Conservation (phyloP, 192 early-diverging fungal species). For the Backusella luteola region DNA sequence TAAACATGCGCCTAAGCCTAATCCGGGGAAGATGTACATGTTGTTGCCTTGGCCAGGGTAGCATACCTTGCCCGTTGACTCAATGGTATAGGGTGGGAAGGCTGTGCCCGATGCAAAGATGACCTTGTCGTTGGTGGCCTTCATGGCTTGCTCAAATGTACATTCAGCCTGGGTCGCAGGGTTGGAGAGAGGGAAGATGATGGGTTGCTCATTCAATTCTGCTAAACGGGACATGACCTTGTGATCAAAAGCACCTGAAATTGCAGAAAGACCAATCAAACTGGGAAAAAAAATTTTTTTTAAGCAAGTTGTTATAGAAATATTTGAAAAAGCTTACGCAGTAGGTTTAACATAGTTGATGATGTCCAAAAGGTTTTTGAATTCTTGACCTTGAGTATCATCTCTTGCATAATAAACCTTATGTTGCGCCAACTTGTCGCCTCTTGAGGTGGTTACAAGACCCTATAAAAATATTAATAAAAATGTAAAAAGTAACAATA, state of each 20-base stretch:
- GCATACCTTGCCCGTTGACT: slow-evolving; percentile 51
- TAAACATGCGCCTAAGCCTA: slow-evolving; percentile 85
- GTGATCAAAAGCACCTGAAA: slow-evolving; percentile 76
- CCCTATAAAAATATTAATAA: slow-evolving; percentile 42
- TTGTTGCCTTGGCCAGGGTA: slow-evolving; percentile 92
- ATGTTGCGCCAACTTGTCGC: slow-evolving; percentile 80
- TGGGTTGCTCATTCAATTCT: slow-evolving; percentile 76
- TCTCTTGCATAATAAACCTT: slow-evolving; percentile 85
- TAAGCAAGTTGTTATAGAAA: too few relatives aligned
- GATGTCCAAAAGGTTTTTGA: slow-evolving; percentile 67
- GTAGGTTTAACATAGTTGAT: slow-evolving; percentile 90
- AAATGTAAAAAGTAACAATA: too few relatives aligned
- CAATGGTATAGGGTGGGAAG: slow-evolving; percentile 81
- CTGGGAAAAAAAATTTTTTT: neutral
- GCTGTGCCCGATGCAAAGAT: slow-evolving; percentile 97
- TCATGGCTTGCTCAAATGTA: slow-evolving; percentile 92
- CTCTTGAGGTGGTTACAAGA: slow-evolving; percentile 83
- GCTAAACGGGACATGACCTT: slow-evolving; percentile 74
- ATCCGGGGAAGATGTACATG: slow-evolving; percentile 95
- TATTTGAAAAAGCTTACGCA: slow-evolving; percentile 27
- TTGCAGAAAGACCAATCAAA: slow-evolving; percentile 87
- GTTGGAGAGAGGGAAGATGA: slow-evolving; percentile 93
- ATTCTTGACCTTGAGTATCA: slow-evolving; percentile 82
- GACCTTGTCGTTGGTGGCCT: slow-evolving; percentile 79
- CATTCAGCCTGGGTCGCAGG: slow-evolving; percentile 92